phyloP scores from a whole-genome alignment of 2,329 filamentous ascomycete species.

The Sporothrix variecibatus region DNA sequence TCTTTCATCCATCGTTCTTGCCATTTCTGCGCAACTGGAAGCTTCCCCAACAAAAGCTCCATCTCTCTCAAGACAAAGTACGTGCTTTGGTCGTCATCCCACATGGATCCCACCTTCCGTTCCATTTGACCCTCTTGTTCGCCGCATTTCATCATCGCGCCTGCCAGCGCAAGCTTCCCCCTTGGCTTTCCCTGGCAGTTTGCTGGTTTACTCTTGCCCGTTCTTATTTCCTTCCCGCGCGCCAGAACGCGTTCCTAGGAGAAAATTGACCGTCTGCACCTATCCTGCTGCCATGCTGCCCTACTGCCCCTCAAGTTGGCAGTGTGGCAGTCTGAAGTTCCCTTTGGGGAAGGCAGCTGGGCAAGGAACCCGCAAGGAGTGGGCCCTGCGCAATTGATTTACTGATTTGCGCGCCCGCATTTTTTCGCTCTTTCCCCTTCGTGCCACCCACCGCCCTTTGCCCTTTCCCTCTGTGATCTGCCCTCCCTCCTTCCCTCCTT shows the following conservation, averaged over 20 bases:
- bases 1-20: background rate
- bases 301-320: background rate
- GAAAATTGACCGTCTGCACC: background rate
- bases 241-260: constrained; percentile 11
- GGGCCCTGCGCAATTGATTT: constrained; percentile 1
- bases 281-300: background rate
- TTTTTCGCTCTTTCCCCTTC: constrained; percentile 8
- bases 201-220: background rate
- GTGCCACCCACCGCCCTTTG: constrained; percentile 11
- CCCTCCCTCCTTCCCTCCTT: background rate
- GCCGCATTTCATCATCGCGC: constrained; percentile 16
- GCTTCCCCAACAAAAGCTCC: background rate
- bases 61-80: background rate
- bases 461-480: constrained; percentile 3
- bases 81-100: background rate
- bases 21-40: background rate
- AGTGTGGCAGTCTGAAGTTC: background rate
- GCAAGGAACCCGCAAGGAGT: background rate
- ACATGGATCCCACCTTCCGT: background rate
- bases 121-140: background rate
- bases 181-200: background rate
- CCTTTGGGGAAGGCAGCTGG: background rate
- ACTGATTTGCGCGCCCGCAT: constrained; percentile 23
- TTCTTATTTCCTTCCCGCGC: constrained; percentile 9
- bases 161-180: background rate